These are phyloP conservation scores for Podospora conica DNA, from an alignment of 495 filamentous ascomycete species.

Conservation along the genomic window DNA sequence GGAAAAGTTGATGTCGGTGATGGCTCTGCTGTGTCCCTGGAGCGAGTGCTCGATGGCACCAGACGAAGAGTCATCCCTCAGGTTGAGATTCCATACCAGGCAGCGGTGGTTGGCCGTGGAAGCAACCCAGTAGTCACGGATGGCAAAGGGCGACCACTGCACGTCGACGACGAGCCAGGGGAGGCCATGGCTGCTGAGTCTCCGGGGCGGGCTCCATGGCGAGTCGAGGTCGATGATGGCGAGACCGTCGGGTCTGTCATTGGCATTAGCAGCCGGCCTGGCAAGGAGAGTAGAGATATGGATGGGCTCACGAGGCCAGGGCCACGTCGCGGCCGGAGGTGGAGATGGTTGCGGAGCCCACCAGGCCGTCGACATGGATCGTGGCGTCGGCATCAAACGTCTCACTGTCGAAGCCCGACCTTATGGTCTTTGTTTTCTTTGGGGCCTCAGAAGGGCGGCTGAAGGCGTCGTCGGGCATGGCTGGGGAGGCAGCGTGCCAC, in stretches of 20 bases:
- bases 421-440: conserved; percentile 44
- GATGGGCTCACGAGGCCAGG: conserved; percentile 64
- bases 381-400: conserved; percentile 81
- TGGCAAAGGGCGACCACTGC: conserved; percentile 92
- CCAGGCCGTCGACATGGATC: conserved; percentile 68
- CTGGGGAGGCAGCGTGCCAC: conserved; percentile 1
- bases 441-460: conserved; percentile 34
- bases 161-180: conserved; percentile 98
- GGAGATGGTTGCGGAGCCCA: conserved; percentile 68
- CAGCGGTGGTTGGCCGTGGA: conserved; percentile 94
- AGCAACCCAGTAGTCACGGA: conserved; percentile 85
- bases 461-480: conserved; percentile 38
- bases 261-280: conserved; percentile 3
- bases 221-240: conserved; percentile 92
- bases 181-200: conserved; percentile 72
- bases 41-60: conserved; percentile 79
- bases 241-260: conserved; percentile 62
- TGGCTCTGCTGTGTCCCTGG: conserved; percentile 81
- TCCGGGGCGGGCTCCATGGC: conserved; percentile 79
- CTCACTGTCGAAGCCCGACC: conserved; percentile 74
- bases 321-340: conserved; percentile 90
- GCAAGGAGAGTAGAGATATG: not conserved
- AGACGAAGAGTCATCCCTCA: conserved; percentile 63
- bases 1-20: conserved; percentile 95
- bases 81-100: conserved; percentile 86